These are phyloP conservation scores for Seminavis robusta DNA, from an alignment of 108 stramenopile species.

Conservation along the genomic window DNA sequence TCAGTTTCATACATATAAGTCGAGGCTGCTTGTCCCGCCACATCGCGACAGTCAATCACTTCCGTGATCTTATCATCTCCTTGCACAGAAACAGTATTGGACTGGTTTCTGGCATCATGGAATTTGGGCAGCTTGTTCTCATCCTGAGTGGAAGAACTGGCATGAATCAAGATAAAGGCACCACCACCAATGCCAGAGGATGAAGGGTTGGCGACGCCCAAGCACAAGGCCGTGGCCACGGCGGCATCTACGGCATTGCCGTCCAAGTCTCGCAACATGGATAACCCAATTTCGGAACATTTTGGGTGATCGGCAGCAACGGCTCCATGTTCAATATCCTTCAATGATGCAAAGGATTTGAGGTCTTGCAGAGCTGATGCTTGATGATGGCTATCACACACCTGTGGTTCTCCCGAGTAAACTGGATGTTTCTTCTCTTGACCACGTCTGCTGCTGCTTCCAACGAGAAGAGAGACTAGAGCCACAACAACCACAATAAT, in stretches of 20 bases:
- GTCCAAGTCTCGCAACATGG: slow-evolving; percentile 34
- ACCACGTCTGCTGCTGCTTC: no score
- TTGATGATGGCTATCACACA: background rate
- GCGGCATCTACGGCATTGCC: slow-evolving; percentile 86
- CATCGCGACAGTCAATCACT: slow-evolving; percentile 81
- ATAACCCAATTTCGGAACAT: slow-evolving; percentile 49
- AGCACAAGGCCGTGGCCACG: slow-evolving; percentile 64
- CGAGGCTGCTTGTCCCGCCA: slow-evolving; percentile 49
- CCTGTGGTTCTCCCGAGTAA: background rate
- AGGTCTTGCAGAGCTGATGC: background rate
- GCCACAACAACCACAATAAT: no score
- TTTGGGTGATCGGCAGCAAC: slow-evolving; percentile 63
- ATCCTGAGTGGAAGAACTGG: slow-evolving; percentile 6
- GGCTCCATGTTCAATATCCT: slow-evolving; percentile 40
- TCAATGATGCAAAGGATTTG: slow-evolving; percentile 8
- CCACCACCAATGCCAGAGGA: slow-evolving; percentile 84
- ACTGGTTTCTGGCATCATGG: slow-evolving; percentile 33
- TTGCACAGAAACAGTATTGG: no score
- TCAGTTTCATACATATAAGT: slow-evolving; percentile 49
- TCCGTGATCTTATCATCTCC: slow-evolving; percentile 34
- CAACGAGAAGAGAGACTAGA: no score
- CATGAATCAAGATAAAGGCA: slow-evolving; percentile 68
- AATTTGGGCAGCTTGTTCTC: slow-evolving; percentile 14
- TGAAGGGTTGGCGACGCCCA: slow-evolving; percentile 78
- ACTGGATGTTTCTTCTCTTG: background rate